These are phyloP conservation scores for Chaetomidium leptoderma DNA, from an alignment of 495 filamentous ascomycete species.

Conservation along the genomic window DNA sequence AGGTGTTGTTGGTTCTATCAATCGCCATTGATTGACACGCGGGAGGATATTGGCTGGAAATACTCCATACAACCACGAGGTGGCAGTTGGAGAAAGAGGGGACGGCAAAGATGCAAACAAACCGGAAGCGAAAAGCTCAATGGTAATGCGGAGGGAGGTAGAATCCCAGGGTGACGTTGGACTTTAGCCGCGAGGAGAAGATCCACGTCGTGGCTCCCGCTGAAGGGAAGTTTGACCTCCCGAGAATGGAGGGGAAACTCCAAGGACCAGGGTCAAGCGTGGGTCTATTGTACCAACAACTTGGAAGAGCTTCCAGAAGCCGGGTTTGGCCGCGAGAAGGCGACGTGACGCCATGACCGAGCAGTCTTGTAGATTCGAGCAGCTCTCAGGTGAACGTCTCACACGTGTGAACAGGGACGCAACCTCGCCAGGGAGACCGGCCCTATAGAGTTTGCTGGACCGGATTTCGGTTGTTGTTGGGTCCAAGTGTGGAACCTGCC, in stretches of 20 bases:
- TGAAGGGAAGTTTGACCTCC: constrained; percentile 6
- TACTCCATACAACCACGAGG: not conserved
- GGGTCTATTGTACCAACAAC: not conserved
- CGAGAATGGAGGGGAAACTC: not conserved
- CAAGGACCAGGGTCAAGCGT: constrained; percentile 12
- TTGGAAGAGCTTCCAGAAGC: not conserved
- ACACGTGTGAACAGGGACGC: too few species aligned
- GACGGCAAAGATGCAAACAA: constrained; percentile 1
- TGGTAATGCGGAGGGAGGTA: constrained; percentile 17
- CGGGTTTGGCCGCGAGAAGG: not conserved
- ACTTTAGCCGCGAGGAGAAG: constrained; percentile 23
- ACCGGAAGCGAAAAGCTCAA: constrained; percentile 2
- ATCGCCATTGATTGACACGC: constrained; percentile 4
- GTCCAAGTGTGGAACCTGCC: not conserved
- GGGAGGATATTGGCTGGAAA: constrained; percentile 8
- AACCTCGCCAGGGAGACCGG: not conserved
- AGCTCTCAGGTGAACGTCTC: too few species aligned
- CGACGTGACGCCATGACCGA: too few species aligned
- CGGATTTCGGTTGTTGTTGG: not conserved
- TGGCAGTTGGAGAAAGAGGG: constrained; percentile 7
- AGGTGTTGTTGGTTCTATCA: not conserved
- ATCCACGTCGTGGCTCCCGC: constrained; percentile 10
- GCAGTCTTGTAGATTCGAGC: too few species aligned
- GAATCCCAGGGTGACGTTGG: constrained; percentile 17
- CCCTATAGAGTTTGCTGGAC: not conserved